Evolutionary conservation across 179 eudicot genomes (phyloP), one percentile per base, ranked within the genome.

Genomic region (Pouteria campechiana): DNA sequence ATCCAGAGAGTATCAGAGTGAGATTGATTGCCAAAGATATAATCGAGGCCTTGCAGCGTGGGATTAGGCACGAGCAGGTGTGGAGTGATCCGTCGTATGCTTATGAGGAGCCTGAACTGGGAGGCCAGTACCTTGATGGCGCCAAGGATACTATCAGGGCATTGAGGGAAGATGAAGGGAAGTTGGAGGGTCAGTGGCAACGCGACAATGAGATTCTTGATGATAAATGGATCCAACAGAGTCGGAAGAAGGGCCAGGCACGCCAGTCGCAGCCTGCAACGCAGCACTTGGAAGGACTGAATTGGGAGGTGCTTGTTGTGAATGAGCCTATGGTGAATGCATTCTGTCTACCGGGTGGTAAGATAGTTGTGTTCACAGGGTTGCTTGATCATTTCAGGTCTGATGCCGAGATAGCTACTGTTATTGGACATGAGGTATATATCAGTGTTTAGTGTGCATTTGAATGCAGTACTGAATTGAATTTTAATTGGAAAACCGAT

Each of bases 301-400:
- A 78, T 17, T 89, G 97, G 97, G 95, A 88, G 54, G 78, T 88
- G 14, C 17, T 88, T 48, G 93, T 88, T 13, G 88, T 88, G 41
- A 39, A 81, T 46, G 83, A 75, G 25, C 95, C 92, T 0, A 63
- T 73, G 33, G 69, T 73, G 12, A 81, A 84, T 58, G 97, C 97
- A 0, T 81, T 88, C 41, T 88, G 97, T 37, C 48, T 84, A 72
- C 95, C 97, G 2, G 93, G 97, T 48, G 97, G 97, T 28, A 88
- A 89, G 76, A 81, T 89, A 63, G 97, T 89, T 35, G 93, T 89
- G 21, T 89, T 75, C 28, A 89, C 95, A 1, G 95, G 97, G 5
- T 59, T 84, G 76, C 66, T 89, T 17, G 55, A 72, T 36, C 78
- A 81, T 57, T 84, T 84, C 20, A 39, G 14, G 17, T 37, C 75